Base-by-base conservation (phyloP, 805 yeast species). In the Yarrowia porcina region DNA sequence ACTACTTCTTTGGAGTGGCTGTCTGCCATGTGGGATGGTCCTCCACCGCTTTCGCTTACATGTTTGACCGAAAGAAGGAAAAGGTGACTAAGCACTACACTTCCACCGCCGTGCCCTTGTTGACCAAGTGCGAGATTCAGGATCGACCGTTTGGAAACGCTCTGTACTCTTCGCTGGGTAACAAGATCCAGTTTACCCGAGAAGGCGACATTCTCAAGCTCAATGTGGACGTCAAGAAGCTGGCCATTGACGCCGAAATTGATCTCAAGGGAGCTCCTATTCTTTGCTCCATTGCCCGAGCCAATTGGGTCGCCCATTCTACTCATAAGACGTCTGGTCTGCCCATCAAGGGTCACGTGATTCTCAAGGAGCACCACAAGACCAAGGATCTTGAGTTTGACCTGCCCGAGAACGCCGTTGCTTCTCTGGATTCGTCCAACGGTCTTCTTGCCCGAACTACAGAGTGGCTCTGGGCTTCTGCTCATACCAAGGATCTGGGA, bases 361-460 rank as follows among this genome's bases (percentile, higher is more conserved):
- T 30, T 13, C 49, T 56, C 28, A 39, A 39, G 49, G 39, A 30
- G 38, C 36, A 56, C 30, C 30, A 39, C 61, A 56, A 56, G 49
- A 56, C 49, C 30, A 56, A 56, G 61, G 61, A 56, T 20, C 47
- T 56, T 3, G 61, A 56, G 49, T 56, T 56, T 21, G 49, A 56
- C 21, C 38, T 52, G 23, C 44, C 42, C 33, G 61, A 39, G 20
- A 7, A 5, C 23, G 11, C 61, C 17, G 39, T 56, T 7, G 61
- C 61, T 2, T 56, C 61, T 1, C 38, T 56, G 30, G 61, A 56
- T 49, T 56, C 61, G n/a, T 56, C 61, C 38, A 41, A 56, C 49
- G 61, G 61, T 10, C 47, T 56, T 27, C 49, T 56, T 15, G 61
- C 61, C 39, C 49, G 61, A 39, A 38, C 7, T 39, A 56, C 61